These are phyloP conservation scores for Podaxis pistillaris DNA, from an alignment of 768 basidiomycete species.

Conservation along the genomic window DNA sequence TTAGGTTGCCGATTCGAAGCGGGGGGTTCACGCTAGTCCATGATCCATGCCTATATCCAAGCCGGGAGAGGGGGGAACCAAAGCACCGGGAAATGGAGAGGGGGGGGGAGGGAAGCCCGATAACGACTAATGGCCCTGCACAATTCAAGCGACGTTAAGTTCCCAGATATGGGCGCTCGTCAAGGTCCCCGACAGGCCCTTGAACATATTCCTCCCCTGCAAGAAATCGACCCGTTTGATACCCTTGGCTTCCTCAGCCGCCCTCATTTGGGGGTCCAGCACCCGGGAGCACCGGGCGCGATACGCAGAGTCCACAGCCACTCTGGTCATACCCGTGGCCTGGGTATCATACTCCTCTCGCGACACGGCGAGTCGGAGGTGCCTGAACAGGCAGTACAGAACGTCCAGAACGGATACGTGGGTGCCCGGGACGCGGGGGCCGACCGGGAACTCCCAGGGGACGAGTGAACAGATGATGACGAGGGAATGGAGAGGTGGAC, in stretches of 20 bases:
- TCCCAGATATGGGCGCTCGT: conserved; percentile 43
- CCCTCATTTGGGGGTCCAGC: conserved; percentile 26
- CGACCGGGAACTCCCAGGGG: conserved; percentile 30
- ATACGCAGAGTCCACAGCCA: conserved; percentile 45
- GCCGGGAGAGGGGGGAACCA: background rate
- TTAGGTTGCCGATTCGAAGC: background rate
- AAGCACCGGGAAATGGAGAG: background rate
- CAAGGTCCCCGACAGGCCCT: conserved; percentile 47
- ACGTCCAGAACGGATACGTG: conserved; percentile 50
- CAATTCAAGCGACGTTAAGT: conserved; percentile 31
- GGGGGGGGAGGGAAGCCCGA: background rate
- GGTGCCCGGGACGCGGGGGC: conserved; percentile 23
- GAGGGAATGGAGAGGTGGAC: conserved; percentile 29
- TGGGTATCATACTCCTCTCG: conserved; percentile 41
- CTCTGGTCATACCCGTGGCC: conserved; percentile 28
- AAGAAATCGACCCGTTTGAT: conserved; percentile 59
- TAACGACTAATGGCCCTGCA: background rate
- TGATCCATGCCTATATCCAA: background rate
- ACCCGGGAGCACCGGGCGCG: conserved; percentile 38
- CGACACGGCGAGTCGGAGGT: conserved; percentile 46
- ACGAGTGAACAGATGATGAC: conserved; percentile 34
- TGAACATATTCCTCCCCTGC: conserved; percentile 41
- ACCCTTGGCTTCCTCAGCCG: conserved; percentile 43
- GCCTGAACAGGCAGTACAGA: conserved; percentile 41
- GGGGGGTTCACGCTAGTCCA: background rate